These are phyloP conservation scores for Lachancea cidri DNA, from an alignment of 805 yeast species.

Conservation along the genomic window DNA sequence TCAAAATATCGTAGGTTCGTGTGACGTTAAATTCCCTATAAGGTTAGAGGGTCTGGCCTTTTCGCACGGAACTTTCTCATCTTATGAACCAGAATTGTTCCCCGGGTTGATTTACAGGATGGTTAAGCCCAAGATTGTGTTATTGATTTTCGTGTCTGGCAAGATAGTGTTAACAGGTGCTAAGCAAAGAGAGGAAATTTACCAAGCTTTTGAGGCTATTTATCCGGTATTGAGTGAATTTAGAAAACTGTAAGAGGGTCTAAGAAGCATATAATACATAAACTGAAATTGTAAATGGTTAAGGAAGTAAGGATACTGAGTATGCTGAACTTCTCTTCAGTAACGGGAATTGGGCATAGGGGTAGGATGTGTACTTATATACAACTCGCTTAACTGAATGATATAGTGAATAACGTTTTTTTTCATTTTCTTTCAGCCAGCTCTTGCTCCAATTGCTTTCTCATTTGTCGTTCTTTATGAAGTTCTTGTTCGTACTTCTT, in stretches of 20 bases:
- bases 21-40: constrained; percentile 98
- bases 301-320: neutral
- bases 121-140: constrained; percentile 97
- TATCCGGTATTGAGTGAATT: constrained; percentile 98
- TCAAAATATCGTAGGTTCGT: constrained; percentile 96
- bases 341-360: neutral
- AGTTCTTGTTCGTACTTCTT: constrained; percentile 56
- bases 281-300: neutral
- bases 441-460: constrained; percentile 41
- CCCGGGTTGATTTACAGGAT: constrained; percentile 98
- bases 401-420: too few relatives aligned
- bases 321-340: neutral
- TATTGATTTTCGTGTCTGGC: constrained; percentile 93
- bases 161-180: constrained; percentile 98
- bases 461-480: constrained; percentile 48
- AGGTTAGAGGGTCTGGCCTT: constrained; percentile 96
- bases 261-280: neutral
- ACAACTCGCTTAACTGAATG: too few relatives aligned
- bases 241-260: constrained; percentile 52
- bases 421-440: constrained; percentile 25
- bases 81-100: constrained; percentile 96
- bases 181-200: constrained; percentile 96
- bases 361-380: too few relatives aligned
- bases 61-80: constrained; percentile 97
- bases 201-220: constrained; percentile 96